Base-by-base conservation (phyloP, 23 red algal species). In the Cyanidium caldarium region DNA sequence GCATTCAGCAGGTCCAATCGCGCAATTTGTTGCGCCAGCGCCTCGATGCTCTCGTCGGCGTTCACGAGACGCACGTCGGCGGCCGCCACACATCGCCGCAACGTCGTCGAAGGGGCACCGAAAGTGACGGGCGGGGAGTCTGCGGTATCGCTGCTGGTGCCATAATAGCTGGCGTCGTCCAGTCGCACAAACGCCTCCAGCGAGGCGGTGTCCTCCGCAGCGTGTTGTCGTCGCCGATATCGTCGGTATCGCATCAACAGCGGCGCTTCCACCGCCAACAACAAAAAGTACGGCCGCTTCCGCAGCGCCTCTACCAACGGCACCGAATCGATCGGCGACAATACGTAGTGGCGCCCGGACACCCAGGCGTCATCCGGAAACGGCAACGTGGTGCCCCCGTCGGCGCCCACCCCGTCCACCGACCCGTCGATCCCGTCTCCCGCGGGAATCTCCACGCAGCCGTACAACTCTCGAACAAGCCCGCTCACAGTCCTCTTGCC, bases 231-330 rank as follows among this genome's bases (percentile, higher is more conserved):
- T 17, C 38, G 2, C 42, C 20, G 33, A 15, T 2, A 5, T 46
- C 70, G 17, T 25, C 35, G 38, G 67, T 70, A 94, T 10, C 89
- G 82, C 2, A 77, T 19, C 2, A 83, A 43, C 13, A 76, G 21
- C 3, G 89, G 78, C 3, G 77, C 89, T 34, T 86, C 82, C 28
- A 94, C 67, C 33, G 69, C 44, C 19, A 86, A 34, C 26, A 94
- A 69, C 0, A 94, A 72, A 28, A 94, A 86, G 65, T 73, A 94
- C 3, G 89, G 89, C 16, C 89, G 89, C 30, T 79, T 78, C 31
- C 69, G 39, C 0, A 94, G 77, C 7, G 35, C 39, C 20, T 45
- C 16, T 25, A 81, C 19, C 36, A 68, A 39, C 1, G 69, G 35
- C 21, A 17, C 26, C 3, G 26, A 41, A 0, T 28, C 37, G 37